These are phyloP conservation scores for Ceriops zippeliana DNA, from an alignment of 345 rosid genomes.

Conservation along the genomic window DNA sequence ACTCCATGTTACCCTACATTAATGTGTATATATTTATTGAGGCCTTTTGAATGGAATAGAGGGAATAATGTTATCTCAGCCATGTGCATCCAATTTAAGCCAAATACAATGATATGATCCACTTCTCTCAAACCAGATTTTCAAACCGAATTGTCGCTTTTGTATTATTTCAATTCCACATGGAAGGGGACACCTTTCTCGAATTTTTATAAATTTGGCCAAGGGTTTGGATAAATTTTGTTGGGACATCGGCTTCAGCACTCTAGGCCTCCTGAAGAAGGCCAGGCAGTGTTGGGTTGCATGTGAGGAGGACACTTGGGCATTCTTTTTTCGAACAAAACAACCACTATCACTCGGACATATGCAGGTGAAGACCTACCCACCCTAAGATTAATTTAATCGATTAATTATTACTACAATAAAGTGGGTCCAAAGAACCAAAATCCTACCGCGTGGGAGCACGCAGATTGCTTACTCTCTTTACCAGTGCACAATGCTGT, in stretches of 20 bases:
- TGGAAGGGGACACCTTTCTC: conserved; percentile 1
- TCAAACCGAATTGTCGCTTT: not conserved
- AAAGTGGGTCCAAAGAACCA: no score
- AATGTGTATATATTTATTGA: not conserved
- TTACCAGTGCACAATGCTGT: no score
- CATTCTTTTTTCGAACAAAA: conserved; percentile 1
- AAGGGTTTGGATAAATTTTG: not conserved
- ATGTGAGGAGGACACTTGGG: not conserved
- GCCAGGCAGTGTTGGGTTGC: not conserved
- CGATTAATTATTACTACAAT: no score
- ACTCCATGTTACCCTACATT: not conserved
- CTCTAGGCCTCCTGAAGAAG: not conserved
- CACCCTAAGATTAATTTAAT: no score
- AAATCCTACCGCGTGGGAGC: no score
- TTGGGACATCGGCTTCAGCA: not conserved
- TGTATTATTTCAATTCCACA: not conserved
- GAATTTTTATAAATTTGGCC: not conserved
- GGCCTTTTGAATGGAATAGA: not conserved
- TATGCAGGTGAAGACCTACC: no score
- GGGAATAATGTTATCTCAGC: not conserved
- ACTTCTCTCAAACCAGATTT: not conserved
- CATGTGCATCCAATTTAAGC: conserved; percentile 5
- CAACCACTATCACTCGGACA: not conserved
- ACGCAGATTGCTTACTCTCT: no score
- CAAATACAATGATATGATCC: conserved; percentile 1